These are phyloP conservation scores for Brassica napus DNA, from an alignment of 345 rosid genomes.

Conservation along the genomic window DNA sequence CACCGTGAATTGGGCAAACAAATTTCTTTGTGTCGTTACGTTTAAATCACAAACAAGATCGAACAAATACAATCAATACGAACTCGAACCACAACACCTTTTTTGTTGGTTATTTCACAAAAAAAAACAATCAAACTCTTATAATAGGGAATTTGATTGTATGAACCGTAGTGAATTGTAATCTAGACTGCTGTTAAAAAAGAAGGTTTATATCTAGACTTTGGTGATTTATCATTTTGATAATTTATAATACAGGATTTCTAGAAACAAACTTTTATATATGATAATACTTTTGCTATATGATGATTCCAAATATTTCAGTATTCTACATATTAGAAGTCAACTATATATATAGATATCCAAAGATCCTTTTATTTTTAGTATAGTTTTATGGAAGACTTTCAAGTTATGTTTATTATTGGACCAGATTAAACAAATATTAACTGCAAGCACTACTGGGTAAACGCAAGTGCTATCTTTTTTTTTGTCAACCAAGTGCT, in stretches of 20 bases:
- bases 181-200: neutral
- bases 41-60: no score
- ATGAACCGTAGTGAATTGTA: neutral
- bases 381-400: neutral
- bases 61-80: no score
- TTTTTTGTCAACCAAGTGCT: neutral
- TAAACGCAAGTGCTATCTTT: neutral
- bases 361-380: neutral
- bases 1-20: no score
- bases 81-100: no score
- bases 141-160: neutral
- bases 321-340: neutral
- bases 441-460: slow-evolving; percentile 8
- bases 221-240: neutral
- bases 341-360: neutral
- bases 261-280: neutral
- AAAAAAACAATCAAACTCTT: neutral
- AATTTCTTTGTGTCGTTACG: no score
- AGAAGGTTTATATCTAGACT: neutral
- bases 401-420: slow-evolving; percentile 19
- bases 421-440: slow-evolving; percentile 11
- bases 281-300: neutral
- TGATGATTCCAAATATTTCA: neutral
- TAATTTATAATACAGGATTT: neutral
- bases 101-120: no score